Base-by-base conservation (phyloP, 164 flowering plant species). In the Kalanchoe fedtschenkoi region DNA sequence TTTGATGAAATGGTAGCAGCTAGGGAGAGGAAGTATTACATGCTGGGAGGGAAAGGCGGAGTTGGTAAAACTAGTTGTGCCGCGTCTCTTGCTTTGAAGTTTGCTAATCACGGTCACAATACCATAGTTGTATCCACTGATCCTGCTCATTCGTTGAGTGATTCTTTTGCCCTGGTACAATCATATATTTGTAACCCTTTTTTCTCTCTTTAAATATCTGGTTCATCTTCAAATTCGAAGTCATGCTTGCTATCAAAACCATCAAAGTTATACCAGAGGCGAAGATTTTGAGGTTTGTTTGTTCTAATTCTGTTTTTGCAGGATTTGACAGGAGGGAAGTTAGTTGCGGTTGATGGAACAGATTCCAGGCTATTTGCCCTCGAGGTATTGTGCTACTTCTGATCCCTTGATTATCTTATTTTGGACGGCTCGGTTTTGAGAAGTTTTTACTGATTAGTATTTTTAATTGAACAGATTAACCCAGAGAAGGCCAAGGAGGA, bases 51-150 rank as follows among this genome's bases (percentile, higher is more conserved):
- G 55, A 91, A 91, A 65, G 97, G 97, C 59, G 98, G 98, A 46
- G 98, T 92, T 55, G 98, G 97, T 24, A 91, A 91, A 67, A 91
- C 97, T 8, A 91, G 97, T 68, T 91, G 96, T 68, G 95, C 97
- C 60, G 97, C 97, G 60, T 84, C 97, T 19, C 86, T 91, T 63
- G 97, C 96, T 43, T 87, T 91, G 0, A 91, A 82, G 72, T 88
- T 91, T 70, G 96, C 97, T 22, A 88, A 77, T 58, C 68, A 71
- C 63, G 97, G 96, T 29, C 96, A 88, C 64, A 88, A 93, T 22
- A 91, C 96, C 47, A 72, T 91, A 43, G 89, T 91, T 9, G 96
- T 91, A 41, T 91, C 97, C 17, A 91, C 97, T 28, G 97, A 88
- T 71, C 97, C 97, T 39, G 97, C 97, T 14, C 98, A 92, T 74